Conservation (phyloP, 1,284 basidiomycete species). For the Flammula alnicola region DNA sequence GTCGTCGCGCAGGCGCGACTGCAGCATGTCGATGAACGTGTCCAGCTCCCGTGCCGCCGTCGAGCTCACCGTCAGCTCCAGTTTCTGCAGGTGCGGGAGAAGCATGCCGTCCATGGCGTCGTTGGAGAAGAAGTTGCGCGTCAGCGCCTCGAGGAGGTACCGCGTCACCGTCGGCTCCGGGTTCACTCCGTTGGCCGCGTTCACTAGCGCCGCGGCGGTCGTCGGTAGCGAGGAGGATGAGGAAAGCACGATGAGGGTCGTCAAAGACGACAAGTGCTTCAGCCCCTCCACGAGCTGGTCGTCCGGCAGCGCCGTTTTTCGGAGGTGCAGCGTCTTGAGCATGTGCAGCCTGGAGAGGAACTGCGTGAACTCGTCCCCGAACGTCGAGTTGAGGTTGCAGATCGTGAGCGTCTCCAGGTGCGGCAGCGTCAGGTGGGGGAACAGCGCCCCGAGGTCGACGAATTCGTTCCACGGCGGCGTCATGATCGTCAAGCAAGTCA, state of each 20-base stretch:
- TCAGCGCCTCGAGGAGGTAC: constrained; percentile 33
- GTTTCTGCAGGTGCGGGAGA: constrained; percentile 31
- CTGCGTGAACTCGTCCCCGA: constrained; percentile 32
- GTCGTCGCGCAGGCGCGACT: constrained; percentile 30
- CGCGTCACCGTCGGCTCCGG: constrained; percentile 33
- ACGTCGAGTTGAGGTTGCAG: constrained; percentile 38
- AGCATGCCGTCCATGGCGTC: constrained; percentile 29
- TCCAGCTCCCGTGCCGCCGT: constrained; percentile 29
- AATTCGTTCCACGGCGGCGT: constrained; percentile 36
- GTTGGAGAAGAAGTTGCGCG: constrained; percentile 33
- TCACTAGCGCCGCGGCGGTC: constrained; percentile 1
- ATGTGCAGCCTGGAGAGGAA: constrained; percentile 36
- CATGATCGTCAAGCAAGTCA: constrained; percentile 39
- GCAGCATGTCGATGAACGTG: constrained; percentile 35
- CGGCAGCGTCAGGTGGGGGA: constrained; percentile 37
- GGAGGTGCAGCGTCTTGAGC: constrained; percentile 37
- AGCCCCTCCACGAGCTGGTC: constrained; percentile 37
- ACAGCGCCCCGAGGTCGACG: constrained; percentile 37
- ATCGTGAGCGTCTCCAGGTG: constrained; percentile 39
- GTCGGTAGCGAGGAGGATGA: constrained; percentile 18
- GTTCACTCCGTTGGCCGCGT: constrained; percentile 3
- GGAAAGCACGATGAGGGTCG: constrained; percentile 36
- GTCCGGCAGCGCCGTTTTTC: constrained; percentile 39
- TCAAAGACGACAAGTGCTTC: constrained; percentile 34
- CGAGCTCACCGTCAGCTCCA: constrained; percentile 35